Evolutionary conservation across 306 rosid genomes (phyloP).

Genomic region (Sesbania bispinosa): DNA sequence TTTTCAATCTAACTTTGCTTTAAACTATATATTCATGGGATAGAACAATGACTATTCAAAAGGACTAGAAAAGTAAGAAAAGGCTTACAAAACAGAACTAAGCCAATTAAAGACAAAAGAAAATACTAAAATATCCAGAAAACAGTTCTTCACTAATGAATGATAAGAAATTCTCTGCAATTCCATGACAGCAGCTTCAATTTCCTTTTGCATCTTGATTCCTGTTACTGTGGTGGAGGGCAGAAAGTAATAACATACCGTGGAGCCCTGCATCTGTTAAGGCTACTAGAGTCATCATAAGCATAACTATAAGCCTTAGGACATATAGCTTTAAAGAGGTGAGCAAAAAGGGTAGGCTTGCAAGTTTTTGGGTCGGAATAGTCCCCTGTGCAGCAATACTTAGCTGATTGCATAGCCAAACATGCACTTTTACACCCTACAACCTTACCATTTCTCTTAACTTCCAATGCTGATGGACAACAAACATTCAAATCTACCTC

Average conservation of each 20-base stretch:
- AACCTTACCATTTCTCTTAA: conserved; percentile 61
- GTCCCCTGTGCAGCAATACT: conserved; percentile 87
- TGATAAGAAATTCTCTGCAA: conserved; percentile 7
- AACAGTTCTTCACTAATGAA: conserved; percentile 9
- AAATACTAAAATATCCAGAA: conserved; percentile 3
- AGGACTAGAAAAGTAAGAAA: background rate
- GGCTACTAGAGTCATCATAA: conserved; percentile 86
- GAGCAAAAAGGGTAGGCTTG: conserved; percentile 85
- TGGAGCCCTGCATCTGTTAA: conserved; percentile 80
- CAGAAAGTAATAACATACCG: conserved; percentile 90
- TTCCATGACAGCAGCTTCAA: conserved; percentile 10
- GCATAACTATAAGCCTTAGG: conserved; percentile 98
- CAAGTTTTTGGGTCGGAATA: conserved; percentile 75
- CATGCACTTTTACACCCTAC: conserved; percentile 98
- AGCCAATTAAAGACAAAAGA: background rate
- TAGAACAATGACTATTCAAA: background rate
- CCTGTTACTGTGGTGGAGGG: conserved; percentile 49
- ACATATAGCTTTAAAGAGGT: conserved; percentile 91
- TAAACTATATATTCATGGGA: background rate
- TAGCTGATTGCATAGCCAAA: conserved; percentile 93
- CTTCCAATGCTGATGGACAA: conserved; percentile 89
- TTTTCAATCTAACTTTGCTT: background rate
- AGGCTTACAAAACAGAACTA: conserved; percentile 1
- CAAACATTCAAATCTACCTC: conserved; percentile 88
- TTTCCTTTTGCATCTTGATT: background rate